Conservation (phyloP, 345 rosid genomes). For the Eucalyptus curtisii region DNA sequence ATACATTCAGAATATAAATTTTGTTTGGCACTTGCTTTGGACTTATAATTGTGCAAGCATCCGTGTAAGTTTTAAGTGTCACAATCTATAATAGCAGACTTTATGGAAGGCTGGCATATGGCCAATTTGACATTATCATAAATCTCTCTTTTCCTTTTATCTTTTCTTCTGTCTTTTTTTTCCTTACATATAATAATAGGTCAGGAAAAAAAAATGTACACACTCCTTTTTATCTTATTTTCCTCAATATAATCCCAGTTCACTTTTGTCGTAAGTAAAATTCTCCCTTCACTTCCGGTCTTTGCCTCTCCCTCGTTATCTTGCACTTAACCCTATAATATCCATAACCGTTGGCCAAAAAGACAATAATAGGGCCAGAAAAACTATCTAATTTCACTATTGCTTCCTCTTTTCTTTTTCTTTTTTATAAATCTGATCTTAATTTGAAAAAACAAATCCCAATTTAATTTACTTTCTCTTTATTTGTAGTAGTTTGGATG, state of each 20-base stretch:
- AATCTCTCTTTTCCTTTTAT: too few species aligned
- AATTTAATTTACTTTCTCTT: not conserved
- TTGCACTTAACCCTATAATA: not conserved
- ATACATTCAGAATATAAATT: not conserved
- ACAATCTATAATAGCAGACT: not conserved
- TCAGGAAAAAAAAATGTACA: not conserved
- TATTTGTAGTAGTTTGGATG: not conserved
- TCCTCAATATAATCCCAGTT: not conserved
- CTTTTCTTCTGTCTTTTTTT: too few species aligned
- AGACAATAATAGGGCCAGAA: not conserved
- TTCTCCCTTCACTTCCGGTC: not conserved
- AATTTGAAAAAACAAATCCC: not conserved
- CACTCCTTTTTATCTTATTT: not conserved
- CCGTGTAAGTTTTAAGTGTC: not conserved
- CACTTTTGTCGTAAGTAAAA: not conserved
- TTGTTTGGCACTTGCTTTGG: not conserved
- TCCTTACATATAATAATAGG: not conserved
- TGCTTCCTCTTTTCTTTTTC: not conserved
- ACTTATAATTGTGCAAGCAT: not conserved
- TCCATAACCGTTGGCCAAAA: not conserved
- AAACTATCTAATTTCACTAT: not conserved
- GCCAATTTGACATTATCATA: not conserved
- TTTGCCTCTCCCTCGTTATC: not conserved
- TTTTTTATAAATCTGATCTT: not conserved
- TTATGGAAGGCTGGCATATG: not conserved